Percentiles rank a stretch among this genome's conserved stretches.
Conservation (phyloP, 169 alveolate genomes). For the Perkinsus chesapeaki region DNA sequence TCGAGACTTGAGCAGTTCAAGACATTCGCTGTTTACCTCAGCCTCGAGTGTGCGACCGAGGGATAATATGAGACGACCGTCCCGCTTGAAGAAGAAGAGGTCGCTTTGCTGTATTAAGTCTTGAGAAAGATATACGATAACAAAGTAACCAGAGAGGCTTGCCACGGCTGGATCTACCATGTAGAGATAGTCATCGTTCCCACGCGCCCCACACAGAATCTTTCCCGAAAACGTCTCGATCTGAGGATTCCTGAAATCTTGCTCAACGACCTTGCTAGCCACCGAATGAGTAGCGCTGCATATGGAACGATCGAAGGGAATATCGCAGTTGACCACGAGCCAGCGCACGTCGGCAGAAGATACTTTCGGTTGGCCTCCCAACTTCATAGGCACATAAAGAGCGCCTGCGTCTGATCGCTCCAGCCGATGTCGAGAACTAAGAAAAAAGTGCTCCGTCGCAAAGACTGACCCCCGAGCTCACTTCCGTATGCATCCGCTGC, state of each 20-base stretch:
- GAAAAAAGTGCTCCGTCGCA: background rate
- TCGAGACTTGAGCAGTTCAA: background rate
- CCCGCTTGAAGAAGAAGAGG: background rate
- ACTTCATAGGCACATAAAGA: background rate
- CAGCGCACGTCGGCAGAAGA: background rate
- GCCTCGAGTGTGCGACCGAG: background rate
- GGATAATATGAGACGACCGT: background rate
- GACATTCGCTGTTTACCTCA: background rate
- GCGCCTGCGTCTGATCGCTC: background rate
- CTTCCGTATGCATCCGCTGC: background rate
- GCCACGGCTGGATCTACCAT: background rate
- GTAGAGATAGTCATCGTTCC: background rate
- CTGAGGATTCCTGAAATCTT: background rate
- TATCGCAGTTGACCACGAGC: background rate
- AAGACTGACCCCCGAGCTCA: background rate
- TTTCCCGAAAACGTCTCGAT: background rate
- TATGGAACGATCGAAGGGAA: background rate
- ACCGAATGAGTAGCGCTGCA: background rate
- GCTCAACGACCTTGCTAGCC: background rate
- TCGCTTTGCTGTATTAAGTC: background rate
- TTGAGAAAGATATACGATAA: background rate
- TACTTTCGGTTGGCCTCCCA: background rate
- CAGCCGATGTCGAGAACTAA: background rate
- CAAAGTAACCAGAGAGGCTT: background rate
- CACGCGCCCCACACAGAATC: background rate